Evolutionary conservation across 108 stramenopile species (phyloP).

Genomic region (Stephanodiscus triporus): DNA sequence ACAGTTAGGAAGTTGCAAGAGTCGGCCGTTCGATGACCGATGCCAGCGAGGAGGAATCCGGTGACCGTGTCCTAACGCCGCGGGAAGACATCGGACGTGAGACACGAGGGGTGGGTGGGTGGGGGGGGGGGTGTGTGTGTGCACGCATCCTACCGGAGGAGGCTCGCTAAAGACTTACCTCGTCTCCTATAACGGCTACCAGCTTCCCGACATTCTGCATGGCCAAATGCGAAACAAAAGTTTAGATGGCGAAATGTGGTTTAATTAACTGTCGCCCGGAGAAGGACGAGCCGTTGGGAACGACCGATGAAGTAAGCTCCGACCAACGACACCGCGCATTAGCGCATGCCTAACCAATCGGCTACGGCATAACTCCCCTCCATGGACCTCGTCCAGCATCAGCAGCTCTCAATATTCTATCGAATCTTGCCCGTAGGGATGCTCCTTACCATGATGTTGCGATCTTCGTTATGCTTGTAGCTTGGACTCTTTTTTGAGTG

Average conservation of each 20-base stretch:
- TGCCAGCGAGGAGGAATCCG: slow-evolving; percentile 96
- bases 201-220: slow-evolving; percentile 88
- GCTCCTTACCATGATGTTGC: too few species aligned
- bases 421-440: too few species aligned
- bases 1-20: slow-evolving; percentile 96
- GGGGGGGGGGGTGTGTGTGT: background rate
- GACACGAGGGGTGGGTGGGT: background rate
- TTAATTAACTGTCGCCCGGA: background rate
- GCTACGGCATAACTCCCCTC: too few species aligned
- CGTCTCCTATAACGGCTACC: slow-evolving; percentile 91
- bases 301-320: background rate
- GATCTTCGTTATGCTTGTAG: too few species aligned
- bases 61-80: slow-evolving; percentile 93
- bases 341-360: too few species aligned
- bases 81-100: background rate
- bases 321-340: too few species aligned
- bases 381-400: too few species aligned
- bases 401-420: too few species aligned
- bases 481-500: too few species aligned
- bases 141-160: background rate
- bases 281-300: background rate
- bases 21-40: slow-evolving; percentile 95
- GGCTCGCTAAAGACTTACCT: slow-evolving; percentile 61
- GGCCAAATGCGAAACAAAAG: background rate
- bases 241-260: background rate